Evolutionary conservation across 805 yeast genomes (phyloP).

Genomic region (Kodamaea restingae): DNA sequence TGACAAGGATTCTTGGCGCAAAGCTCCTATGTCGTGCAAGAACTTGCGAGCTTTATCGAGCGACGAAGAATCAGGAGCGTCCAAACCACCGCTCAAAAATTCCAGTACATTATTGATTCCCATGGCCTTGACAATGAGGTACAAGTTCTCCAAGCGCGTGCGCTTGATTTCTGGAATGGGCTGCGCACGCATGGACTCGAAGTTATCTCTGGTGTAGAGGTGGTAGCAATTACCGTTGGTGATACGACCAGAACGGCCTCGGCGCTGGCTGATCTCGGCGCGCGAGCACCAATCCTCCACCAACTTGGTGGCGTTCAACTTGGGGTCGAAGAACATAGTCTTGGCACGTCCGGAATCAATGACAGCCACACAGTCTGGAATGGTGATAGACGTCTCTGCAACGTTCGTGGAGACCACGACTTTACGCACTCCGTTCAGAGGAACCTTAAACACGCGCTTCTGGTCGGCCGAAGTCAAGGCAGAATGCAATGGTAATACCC

Average conservation of each 20-base stretch:
- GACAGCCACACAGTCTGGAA: slow-evolving; percentile 90
- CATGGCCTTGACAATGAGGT: slow-evolving; percentile 83
- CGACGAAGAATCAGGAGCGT: slow-evolving; percentile 63
- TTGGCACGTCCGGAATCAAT: slow-evolving; percentile 86
- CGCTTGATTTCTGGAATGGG: slow-evolving; percentile 90
- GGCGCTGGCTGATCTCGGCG: slow-evolving; percentile 85
- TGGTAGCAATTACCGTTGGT: slow-evolving; percentile 78
- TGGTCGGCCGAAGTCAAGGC: slow-evolving; percentile 83
- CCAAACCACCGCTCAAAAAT: slow-evolving; percentile 73
- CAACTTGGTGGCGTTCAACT: slow-evolving; percentile 63
- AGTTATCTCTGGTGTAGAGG: slow-evolving; percentile 61
- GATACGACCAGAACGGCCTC: slow-evolving; percentile 99
- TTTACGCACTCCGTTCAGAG: slow-evolving; percentile 58
- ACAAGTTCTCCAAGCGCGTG: slow-evolving; percentile 77
- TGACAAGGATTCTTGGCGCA: slow-evolving; percentile 52
- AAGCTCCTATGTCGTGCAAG: slow-evolving; percentile 70
- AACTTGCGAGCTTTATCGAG: slow-evolving; percentile 48
- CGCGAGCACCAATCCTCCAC: slow-evolving; percentile 83
- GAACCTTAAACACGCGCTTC: slow-evolving; percentile 59
- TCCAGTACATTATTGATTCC: slow-evolving; percentile 67
- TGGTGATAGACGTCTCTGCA: slow-evolving; percentile 96
- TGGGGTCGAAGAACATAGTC: slow-evolving; percentile 65
- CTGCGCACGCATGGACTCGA: slow-evolving; percentile 54
- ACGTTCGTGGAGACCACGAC: slow-evolving; percentile 88
- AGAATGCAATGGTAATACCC: slow-evolving; percentile 79